phyloP scores from a whole-genome alignment of 2,329 filamentous ascomycete genomes.

The Pyricularia sp. region DNA sequence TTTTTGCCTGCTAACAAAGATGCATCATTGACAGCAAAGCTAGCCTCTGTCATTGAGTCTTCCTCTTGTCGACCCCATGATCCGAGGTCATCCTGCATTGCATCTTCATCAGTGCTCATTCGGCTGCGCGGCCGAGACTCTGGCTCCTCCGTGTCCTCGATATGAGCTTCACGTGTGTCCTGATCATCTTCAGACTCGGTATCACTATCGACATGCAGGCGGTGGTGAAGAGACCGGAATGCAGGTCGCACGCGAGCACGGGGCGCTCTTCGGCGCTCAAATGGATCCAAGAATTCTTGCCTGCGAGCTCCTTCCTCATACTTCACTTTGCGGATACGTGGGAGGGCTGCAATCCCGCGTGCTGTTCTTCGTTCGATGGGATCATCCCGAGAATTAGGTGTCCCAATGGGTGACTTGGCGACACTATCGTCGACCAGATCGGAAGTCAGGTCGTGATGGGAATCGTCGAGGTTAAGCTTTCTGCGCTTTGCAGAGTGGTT shows the following conservation, averaged over 20 bases:
- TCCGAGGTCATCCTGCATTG: constrained; percentile 36
- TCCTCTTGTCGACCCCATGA: constrained; percentile 45
- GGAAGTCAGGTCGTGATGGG: constrained; percentile 44
- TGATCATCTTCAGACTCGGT: constrained; percentile 74
- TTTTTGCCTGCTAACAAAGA: constrained; percentile 46
- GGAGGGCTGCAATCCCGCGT: constrained; percentile 53
- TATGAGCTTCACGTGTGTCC: neutral
- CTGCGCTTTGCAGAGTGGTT: constrained; percentile 73
- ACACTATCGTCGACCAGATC: constrained; percentile 49
- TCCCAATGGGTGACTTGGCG: constrained; percentile 53
- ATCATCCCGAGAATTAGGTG: constrained; percentile 54
- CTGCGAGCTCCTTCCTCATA: constrained; percentile 46
- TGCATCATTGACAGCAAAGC: constrained; percentile 53
- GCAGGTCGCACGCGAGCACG: constrained; percentile 47
- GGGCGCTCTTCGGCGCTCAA: constrained; percentile 47
- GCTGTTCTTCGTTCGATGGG: constrained; percentile 51
- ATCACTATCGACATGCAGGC: constrained; percentile 64
- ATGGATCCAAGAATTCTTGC: constrained; percentile 57
- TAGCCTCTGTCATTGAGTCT: constrained; percentile 63
- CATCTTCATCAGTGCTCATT: constrained; percentile 52
- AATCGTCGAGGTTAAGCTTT: constrained; percentile 67
- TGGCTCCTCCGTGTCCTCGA: constrained; percentile 70
- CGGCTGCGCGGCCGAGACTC: constrained; percentile 77
- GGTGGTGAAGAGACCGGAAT: constrained; percentile 74
- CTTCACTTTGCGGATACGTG: constrained; percentile 65